Evolutionary conservation across 2,329 filamentous ascomycete genomes (phyloP).

Genomic region (Arachnopeziza araneosa): DNA sequence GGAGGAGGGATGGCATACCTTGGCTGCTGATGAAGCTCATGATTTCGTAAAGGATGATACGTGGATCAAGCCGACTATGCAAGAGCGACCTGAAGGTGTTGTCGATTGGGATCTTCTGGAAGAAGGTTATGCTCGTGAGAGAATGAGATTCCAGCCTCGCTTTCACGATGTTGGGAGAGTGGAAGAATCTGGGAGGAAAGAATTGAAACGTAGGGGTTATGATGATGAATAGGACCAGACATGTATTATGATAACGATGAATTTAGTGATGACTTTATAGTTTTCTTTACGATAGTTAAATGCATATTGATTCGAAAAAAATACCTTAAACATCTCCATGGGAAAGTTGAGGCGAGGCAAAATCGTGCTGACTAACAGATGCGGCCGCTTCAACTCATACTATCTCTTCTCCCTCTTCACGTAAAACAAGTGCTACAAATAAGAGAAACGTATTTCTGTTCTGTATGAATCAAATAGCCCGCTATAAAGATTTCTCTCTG

Average conservation of each 20-base stretch:
- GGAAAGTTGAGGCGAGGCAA: too few species aligned
- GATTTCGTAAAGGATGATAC: conserved; percentile 18
- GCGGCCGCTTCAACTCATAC: too few species aligned
- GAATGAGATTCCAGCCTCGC: conserved; percentile 4
- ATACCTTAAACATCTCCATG: too few species aligned
- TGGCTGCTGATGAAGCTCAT: conserved; percentile 3
- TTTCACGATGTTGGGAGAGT: neutral
- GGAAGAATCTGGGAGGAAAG: neutral
- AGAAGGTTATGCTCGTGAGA: conserved; percentile 8
- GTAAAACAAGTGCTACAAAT: too few species aligned
- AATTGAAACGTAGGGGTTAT: neutral
- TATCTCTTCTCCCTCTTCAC: too few species aligned
- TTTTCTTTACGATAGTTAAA: neutral
- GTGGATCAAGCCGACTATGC: conserved; percentile 16
- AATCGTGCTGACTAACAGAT: too few species aligned
- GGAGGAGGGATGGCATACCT: conserved; percentile 11
- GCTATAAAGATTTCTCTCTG: too few species aligned
- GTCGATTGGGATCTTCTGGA: conserved; percentile 23
- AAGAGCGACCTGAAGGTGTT: conserved; percentile 20
- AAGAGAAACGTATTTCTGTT: too few species aligned
- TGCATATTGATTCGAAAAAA: too few species aligned
- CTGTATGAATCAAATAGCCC: too few species aligned
- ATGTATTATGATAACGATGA: neutral
- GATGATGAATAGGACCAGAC: neutral
- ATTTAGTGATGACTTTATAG: neutral